Conservation (phyloP, 2,329 filamentous ascomycete genomes). For the Pseudogymnoascus sp. region DNA sequence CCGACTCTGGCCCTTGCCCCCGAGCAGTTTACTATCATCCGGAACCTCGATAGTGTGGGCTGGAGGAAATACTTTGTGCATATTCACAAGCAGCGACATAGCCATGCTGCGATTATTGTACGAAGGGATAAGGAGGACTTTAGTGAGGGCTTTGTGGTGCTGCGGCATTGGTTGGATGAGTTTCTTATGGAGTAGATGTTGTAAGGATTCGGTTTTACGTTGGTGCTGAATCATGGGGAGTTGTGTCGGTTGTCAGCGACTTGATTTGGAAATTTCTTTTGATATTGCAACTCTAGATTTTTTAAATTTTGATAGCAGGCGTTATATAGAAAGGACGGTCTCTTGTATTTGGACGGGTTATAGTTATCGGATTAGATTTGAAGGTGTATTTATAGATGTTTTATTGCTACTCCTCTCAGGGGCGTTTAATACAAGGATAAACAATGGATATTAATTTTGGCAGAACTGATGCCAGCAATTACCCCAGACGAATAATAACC, state of each 20-base stretch:
- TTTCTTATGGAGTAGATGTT: constrained; percentile 42
- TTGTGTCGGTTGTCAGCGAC: not conserved
- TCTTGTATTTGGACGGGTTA: not conserved
- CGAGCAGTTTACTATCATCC: constrained; percentile 80
- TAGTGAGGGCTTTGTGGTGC: constrained; percentile 68
- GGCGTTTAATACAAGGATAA: not conserved
- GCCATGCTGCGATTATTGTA: constrained; percentile 86
- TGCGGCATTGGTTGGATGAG: constrained; percentile 72
- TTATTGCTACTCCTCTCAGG: not conserved
- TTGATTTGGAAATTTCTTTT: not conserved
- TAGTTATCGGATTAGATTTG: not conserved
- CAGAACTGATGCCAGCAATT: not conserved
- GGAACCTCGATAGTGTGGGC: constrained; percentile 60
- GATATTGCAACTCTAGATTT: not conserved
- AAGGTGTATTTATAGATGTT: not conserved
- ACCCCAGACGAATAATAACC: not conserved
- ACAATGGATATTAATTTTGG: not conserved
- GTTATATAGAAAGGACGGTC: not conserved
- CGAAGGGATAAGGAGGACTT: constrained; percentile 61
- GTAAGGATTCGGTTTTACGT: not conserved
- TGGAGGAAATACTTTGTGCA: constrained; percentile 64
- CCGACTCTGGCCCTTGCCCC: constrained; percentile 72
- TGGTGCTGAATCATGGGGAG: not conserved
- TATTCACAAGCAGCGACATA: constrained; percentile 72
- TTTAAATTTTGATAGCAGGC: not conserved